Evolutionary conservation across 179 eudicot species (phyloP).

Genomic region (Carnegiea gigantea): DNA sequence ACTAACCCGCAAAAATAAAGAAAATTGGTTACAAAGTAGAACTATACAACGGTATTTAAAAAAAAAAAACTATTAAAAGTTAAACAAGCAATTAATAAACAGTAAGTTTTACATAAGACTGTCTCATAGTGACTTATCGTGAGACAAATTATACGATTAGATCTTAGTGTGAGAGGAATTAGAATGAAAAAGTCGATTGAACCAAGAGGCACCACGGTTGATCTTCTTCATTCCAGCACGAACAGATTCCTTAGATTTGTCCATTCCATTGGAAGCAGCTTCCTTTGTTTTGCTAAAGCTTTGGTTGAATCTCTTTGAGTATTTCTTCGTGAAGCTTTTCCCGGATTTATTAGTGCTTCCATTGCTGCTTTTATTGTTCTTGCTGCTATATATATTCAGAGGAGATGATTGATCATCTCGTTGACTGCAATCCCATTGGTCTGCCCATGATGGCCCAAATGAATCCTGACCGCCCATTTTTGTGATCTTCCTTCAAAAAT

Average conservation of each 20-base stretch:
- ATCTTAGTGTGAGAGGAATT: not conserved
- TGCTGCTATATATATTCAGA: conserved; percentile 21
- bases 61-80: too few relatives aligned
- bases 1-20: too few relatives aligned
- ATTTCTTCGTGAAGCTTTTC: conserved; percentile 33
- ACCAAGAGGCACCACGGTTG: conserved; percentile 34
- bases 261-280: conserved; percentile 33
- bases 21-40: too few relatives aligned
- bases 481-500: not conserved
- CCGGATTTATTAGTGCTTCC: not conserved
- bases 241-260: conserved; percentile 36
- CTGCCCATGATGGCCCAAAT: conserved; percentile 34
- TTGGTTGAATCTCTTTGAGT: conserved; percentile 32
- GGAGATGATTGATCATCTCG: conserved; percentile 28
- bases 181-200: not conserved
- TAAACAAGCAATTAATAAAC: too few relatives aligned
- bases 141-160: not conserved
- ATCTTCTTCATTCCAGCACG: conserved; percentile 41
- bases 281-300: conserved; percentile 40
- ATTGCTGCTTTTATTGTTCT: not conserved
- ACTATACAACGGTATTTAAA: too few relatives aligned
- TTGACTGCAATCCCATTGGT: conserved; percentile 30
- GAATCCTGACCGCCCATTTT: conserved; percentile 22
- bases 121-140: too few relatives aligned
- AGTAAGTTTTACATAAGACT: too few relatives aligned